phyloP scores from a whole-genome alignment of 1,284 basidiomycete genomes.

The Xerocomus amazonicus region DNA sequence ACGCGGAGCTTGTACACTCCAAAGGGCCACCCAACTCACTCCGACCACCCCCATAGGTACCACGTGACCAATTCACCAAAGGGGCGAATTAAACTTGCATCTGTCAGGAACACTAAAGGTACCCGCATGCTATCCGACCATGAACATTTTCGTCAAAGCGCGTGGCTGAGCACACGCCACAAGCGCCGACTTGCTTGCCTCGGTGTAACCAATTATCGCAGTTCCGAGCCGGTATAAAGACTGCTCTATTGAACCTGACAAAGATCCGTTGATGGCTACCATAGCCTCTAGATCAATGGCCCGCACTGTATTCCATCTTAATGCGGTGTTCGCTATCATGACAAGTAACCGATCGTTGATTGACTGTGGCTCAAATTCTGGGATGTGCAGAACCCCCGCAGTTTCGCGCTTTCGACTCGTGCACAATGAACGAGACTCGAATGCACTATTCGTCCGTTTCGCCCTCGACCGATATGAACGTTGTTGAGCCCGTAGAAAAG shows the following conservation, averaged over 20 bases:
- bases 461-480: neutral
- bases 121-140: too few relatives aligned
- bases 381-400: neutral
- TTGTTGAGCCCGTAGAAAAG: conserved; percentile 1
- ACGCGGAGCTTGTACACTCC: too few relatives aligned
- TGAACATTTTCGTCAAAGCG: too few relatives aligned
- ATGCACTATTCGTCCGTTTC: neutral
- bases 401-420: neutral
- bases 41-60: too few relatives aligned
- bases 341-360: neutral
- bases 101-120: too few relatives aligned
- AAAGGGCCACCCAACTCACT: too few relatives aligned
- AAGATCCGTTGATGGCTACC: neutral
- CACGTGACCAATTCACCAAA: too few relatives aligned
- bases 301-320: neutral
- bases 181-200: too few relatives aligned
- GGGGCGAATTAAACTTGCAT: too few relatives aligned
- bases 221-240: too few relatives aligned
- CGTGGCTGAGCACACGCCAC: too few relatives aligned
- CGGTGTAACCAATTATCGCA: too few relatives aligned
- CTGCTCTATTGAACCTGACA: neutral
- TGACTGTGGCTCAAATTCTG: neutral
- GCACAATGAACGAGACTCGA: neutral
- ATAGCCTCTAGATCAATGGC: neutral
- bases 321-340: neutral